Base-by-base conservation (phyloP, 2,329 filamentous ascomycete genomes). In the Ophiocordyceps australis region DNA sequence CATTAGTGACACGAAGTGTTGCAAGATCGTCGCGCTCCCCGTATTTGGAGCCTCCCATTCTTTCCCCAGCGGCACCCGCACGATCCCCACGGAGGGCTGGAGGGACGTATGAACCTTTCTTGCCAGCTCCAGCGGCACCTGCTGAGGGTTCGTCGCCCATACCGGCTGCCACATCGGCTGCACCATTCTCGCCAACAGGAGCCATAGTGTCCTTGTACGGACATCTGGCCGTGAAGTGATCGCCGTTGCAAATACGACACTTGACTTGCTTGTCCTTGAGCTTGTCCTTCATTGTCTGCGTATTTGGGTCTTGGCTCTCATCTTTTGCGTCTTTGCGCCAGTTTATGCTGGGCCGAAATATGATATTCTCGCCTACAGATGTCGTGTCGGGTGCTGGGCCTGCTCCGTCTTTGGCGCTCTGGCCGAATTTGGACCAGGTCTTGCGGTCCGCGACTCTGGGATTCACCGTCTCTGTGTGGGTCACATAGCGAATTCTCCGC, bases 121-220 rank as follows among this genome's bases (percentile, higher is more conserved):
- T 76, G 24, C 54, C 57, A 27, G 71, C 74, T 15, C 72, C 57
- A 17, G 57, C 65, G 23, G 48, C 54, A 23, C 62, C 64, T 14
- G 53, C 52, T 1, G 28, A 18, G 3, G 45, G 36, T 27, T 66
- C 62, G 41, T 68, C 62, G 38, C 52, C 55, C 54, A 63, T 53
- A 29, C 61, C 65, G 25, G 62, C 63, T 18, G 61, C 66, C 16
- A 58, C 55, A 35, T 74, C 70, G 33, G 54, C 63, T 17, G 47
- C 47, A 24, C 48, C 50, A 29, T 55, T 59, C 50, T 73, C 70
- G 38, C 74, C 73, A 33, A 85, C 71, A 20, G 80, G 89, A 19
- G 86, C 83, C 83, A 98, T 94, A 42, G 86, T 98, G 52, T 95
- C 89, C 65, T 95, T 98, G 75, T 93, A 98, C 19, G 89, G 89